These are phyloP conservation scores for Notholithocarpus densiflorus DNA, from an alignment of 306 rosid genomes.

Conservation along the genomic window DNA sequence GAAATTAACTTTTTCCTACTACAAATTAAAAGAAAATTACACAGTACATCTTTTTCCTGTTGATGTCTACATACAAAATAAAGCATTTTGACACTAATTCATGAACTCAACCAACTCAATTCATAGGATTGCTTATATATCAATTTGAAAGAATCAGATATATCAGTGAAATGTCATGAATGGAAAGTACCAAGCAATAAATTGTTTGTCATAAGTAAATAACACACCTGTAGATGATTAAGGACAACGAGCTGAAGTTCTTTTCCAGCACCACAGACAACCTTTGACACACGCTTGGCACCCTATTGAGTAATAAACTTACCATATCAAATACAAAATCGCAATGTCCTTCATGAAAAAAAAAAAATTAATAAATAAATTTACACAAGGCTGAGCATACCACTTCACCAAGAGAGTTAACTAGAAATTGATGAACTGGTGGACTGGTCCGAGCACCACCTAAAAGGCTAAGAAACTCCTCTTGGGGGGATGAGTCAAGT, in stretches of 20 bases:
- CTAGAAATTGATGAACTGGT: conserved; percentile 88
- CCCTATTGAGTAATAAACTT: conserved; percentile 52
- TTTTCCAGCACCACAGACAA: conserved; percentile 80
- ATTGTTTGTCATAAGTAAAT: neutral
- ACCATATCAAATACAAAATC: conserved; percentile 30
- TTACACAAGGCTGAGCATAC: conserved; percentile 39
- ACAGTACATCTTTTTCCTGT: neutral
- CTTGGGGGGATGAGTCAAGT: conserved; percentile 80
- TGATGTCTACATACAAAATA: neutral
- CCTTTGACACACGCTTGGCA: conserved; percentile 87
- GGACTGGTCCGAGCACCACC: conserved; percentile 99
- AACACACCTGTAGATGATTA: conserved; percentile 89
- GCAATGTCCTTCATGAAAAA: conserved; percentile 12
- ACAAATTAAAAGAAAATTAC: neutral
- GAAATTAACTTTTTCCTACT: neutral
- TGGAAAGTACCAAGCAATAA: neutral
- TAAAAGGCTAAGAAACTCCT: conserved; percentile 87
- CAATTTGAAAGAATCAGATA: neutral
- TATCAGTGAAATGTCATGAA: neutral
- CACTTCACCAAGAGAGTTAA: conserved; percentile 88
- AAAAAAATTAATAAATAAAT: neutral
- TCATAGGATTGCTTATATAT: neutral
- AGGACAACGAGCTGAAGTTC: conserved; percentile 87
- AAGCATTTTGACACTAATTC: neutral
- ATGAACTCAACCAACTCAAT: neutral